Evolutionary conservation across 2,329 filamentous ascomycete species (phyloP).

Genomic region (Ilyonectria sp.): DNA sequence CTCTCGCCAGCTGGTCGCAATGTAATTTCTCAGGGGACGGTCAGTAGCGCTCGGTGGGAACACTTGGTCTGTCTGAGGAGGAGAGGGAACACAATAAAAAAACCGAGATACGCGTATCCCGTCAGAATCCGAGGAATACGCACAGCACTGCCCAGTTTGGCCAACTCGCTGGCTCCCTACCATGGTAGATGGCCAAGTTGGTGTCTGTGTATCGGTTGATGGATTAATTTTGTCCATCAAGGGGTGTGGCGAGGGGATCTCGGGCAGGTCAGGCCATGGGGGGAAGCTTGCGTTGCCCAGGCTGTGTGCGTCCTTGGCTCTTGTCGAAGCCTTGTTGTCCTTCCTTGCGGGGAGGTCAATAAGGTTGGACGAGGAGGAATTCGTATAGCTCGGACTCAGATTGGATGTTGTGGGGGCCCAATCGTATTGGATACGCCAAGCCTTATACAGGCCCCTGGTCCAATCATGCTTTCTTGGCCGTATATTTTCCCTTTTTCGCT

Average conservation of each 20-base stretch:
- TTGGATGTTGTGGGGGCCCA: slow-evolving; percentile 20
- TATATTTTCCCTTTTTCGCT: background rate
- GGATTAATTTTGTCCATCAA: background rate
- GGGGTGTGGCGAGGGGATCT: background rate
- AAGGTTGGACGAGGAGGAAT: slow-evolving; percentile 38
- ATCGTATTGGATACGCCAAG: slow-evolving; percentile 22
- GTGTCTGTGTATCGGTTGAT: background rate
- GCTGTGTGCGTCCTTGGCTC: slow-evolving; percentile 5
- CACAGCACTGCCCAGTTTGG: too few species aligned
- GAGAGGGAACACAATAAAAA: background rate
- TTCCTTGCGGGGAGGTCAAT: slow-evolving; percentile 11
- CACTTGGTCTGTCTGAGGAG: background rate
- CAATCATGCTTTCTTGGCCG: background rate
- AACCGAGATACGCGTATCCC: background rate
- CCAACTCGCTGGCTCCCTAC: too few species aligned
- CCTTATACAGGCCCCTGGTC: background rate
- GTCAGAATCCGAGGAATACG: background rate
- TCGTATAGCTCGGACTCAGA: slow-evolving; percentile 45
- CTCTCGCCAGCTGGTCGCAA: background rate
- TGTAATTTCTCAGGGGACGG: slow-evolving; percentile 15
- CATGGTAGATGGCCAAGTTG: background rate
- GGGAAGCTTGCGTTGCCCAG: background rate
- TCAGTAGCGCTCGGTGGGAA: background rate
- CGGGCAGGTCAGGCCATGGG: background rate
- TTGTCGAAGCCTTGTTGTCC: background rate